Evolutionary conservation across 2,329 filamentous ascomycete species (phyloP).

Genomic region (Trichophyton rubrum): DNA sequence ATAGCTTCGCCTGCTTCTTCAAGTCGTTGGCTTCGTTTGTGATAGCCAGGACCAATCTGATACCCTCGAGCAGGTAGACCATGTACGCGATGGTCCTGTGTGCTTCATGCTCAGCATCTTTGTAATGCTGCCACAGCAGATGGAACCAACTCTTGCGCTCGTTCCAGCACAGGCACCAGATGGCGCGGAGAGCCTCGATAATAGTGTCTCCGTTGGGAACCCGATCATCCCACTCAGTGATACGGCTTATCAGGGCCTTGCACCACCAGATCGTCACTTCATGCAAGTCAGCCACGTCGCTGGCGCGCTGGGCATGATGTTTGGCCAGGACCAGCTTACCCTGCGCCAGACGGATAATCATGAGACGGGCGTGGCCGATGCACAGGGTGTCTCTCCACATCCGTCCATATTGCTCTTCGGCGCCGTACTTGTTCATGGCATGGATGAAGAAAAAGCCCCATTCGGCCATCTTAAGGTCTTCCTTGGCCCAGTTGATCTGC

Average conservation of each 20-base stretch:
- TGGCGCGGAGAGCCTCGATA: background rate
- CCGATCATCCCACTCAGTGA: background rate
- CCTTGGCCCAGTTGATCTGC: background rate
- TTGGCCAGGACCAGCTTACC: background rate
- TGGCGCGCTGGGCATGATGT: background rate
- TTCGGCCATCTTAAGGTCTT: slow-evolving; percentile 1
- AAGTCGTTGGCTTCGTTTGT: background rate
- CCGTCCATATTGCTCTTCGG: background rate
- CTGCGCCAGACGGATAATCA: background rate
- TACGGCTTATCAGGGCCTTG: background rate
- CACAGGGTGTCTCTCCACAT: slow-evolving; percentile 5
- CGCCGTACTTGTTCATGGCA: background rate
- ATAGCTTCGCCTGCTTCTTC: background rate
- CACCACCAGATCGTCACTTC: background rate
- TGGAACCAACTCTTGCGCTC: background rate
- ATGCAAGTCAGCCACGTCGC: background rate
- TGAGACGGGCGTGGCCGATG: slow-evolving; percentile 1
- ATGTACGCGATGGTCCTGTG: background rate
- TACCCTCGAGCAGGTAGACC: background rate
- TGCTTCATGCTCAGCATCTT: background rate
- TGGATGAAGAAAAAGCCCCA: slow-evolving; percentile 2
- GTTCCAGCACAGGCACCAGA: background rate
- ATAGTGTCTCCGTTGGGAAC: background rate
- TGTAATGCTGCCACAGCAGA: background rate
- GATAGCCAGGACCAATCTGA: background rate